Evolutionary conservation across 805 yeast genomes (phyloP).

Genomic region (Candida rishiriensis): DNA sequence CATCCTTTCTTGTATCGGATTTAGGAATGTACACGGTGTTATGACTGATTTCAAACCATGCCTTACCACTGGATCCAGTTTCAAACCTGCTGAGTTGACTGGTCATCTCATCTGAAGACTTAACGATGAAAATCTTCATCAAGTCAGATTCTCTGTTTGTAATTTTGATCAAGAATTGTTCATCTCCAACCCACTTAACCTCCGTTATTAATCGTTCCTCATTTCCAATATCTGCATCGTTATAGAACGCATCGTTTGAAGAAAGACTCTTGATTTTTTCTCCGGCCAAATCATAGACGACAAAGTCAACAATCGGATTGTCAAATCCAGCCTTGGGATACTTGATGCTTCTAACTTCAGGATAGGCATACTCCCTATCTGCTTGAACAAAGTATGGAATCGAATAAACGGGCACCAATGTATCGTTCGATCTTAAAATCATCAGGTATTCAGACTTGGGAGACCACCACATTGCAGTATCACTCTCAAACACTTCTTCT

Average conservation of each 20-base stretch:
- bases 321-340: constrained; percentile 83
- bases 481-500: constrained; percentile 76
- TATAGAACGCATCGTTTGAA: constrained; percentile 35
- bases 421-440: constrained; percentile 65
- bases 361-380: constrained; percentile 40
- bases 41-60: constrained; percentile 78
- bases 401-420: constrained; percentile 65
- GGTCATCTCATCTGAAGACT: constrained; percentile 33
- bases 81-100: constrained; percentile 46
- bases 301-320: constrained; percentile 62
- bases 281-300: constrained; percentile 37
- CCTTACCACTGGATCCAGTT: constrained; percentile 36
- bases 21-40: constrained; percentile 56
- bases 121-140: constrained; percentile 52
- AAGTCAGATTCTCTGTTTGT: constrained; percentile 65
- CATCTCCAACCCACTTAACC: constrained; percentile 63
- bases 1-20: constrained; percentile 40
- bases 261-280: constrained; percentile 20
- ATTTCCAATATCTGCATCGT: constrained; percentile 36
- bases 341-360: constrained; percentile 56
- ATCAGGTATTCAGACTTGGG: constrained; percentile 63
- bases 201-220: constrained; percentile 56
- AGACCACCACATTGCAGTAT: constrained; percentile 84
- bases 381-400: constrained; percentile 70
- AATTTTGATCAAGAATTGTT: constrained; percentile 47